phyloP scores from a whole-genome alignment of 805 yeast species.

The Candida incommunis region DNA sequence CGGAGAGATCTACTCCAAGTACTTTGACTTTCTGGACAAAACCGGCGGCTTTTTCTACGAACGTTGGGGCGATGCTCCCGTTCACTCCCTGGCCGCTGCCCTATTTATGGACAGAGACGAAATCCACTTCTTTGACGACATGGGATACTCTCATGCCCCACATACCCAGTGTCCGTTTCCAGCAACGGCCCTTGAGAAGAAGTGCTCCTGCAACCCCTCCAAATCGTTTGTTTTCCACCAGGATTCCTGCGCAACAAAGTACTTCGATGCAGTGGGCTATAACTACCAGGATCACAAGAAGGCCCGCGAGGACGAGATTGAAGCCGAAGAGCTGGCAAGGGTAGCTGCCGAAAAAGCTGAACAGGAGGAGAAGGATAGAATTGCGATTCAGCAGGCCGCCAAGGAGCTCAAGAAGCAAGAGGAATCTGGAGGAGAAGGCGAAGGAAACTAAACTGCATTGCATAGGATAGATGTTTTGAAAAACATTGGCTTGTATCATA shows the following conservation, averaged over 20 bases:
- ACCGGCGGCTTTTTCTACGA: constrained; percentile 91
- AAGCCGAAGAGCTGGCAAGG: neutral
- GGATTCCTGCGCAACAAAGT: neutral
- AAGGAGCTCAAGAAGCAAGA: no score
- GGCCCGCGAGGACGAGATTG: neutral
- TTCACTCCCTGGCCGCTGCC: constrained; percentile 78
- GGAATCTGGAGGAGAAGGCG: no score
- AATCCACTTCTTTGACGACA: constrained; percentile 70
- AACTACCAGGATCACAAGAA: neutral
- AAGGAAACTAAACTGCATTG: no score
- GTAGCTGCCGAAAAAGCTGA: neutral
- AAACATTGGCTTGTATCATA: no score
- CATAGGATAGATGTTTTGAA: no score
- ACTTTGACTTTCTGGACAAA: constrained; percentile 60
- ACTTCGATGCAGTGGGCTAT: neutral
- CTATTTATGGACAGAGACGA: constrained; percentile 56
- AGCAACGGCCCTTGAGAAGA: constrained; percentile 24
- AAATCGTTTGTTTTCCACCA: constrained; percentile 16
- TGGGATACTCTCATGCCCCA: constrained; percentile 77
- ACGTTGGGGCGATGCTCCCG: constrained; percentile 94
- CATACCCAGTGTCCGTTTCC: constrained; percentile 68
- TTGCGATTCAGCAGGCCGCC: neutral
- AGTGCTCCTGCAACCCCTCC: constrained; percentile 39
- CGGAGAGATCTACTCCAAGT: constrained; percentile 50
- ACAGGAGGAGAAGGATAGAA: neutral